Conservation (phyloP, 2,329 filamentous ascomycete species). For the Penicillium oxalicum region DNA sequence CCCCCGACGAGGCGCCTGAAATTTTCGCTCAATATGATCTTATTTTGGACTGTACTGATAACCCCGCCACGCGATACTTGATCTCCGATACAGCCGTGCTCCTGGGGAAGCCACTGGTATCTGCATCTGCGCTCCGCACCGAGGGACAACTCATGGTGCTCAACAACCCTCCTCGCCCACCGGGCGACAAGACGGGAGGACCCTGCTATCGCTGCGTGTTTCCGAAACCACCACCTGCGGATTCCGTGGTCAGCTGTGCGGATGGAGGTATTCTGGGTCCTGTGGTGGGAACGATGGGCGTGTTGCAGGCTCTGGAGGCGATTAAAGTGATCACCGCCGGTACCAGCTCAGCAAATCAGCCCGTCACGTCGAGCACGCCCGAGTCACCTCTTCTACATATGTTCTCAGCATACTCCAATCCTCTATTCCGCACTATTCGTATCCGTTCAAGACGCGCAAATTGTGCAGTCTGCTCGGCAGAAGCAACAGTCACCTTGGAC, state of each 20-base stretch:
- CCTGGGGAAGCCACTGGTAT: slow-evolving; percentile 71
- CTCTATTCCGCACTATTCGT: slow-evolving; percentile 65
- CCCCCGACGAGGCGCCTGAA: slow-evolving; percentile 59
- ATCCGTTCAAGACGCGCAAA: slow-evolving; percentile 63
- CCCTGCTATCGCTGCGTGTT: slow-evolving; percentile 95
- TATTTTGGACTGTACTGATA: slow-evolving; percentile 91
- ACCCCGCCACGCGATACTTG: slow-evolving; percentile 83
- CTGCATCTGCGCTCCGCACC: slow-evolving; percentile 79
- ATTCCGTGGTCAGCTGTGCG: slow-evolving; percentile 76
- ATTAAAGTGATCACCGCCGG: slow-evolving; percentile 66
- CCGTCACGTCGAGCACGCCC: slow-evolving; percentile 11
- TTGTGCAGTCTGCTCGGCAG: slow-evolving; percentile 70
- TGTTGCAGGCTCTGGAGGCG: slow-evolving; percentile 82
- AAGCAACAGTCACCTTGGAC: slow-evolving; percentile 57
- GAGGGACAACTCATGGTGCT: slow-evolving; percentile 87
- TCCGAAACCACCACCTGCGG: slow-evolving; percentile 75
- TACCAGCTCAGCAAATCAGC: slow-evolving; percentile 14
- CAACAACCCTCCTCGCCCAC: slow-evolving; percentile 66
- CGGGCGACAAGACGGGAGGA: slow-evolving; percentile 56
- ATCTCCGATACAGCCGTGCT: slow-evolving; percentile 86
- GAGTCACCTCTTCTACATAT: slow-evolving; percentile 36
- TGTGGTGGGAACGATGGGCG: slow-evolving; percentile 88
- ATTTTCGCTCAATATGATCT: slow-evolving; percentile 70
- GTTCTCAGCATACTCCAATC: slow-evolving; percentile 40
- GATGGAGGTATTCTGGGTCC: slow-evolving; percentile 91